A percentile compares a stretch with the other conserved stretches of the same genome.
Conservation (phyloP, 768 basidiomycete genomes). For the Gloeopeniophorella convolvens region DNA sequence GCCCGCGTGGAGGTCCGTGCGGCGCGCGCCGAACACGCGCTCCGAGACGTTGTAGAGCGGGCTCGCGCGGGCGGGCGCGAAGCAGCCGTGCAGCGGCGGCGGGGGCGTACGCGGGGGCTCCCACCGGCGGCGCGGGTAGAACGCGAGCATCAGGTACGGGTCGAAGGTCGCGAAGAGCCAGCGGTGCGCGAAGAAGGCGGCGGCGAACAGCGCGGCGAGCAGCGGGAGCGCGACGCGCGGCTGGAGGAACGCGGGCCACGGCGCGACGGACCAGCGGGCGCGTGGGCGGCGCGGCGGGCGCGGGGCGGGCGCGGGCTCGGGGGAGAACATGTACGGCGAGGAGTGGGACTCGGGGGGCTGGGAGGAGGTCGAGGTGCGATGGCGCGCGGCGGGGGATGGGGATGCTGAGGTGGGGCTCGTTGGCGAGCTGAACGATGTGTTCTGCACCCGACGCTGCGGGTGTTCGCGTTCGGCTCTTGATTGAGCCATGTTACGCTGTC, state of each 20-base stretch:
- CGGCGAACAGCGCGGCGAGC: no score
- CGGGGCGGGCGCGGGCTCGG: no score
- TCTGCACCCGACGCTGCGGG: background rate
- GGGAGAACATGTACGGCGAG: no score
- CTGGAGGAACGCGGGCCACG: no score
- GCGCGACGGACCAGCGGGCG: no score
- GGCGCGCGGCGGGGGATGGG: background rate
- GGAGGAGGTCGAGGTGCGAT: background rate
- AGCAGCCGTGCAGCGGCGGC: conserved; percentile 66
- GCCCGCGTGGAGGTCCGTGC: conserved; percentile 73
- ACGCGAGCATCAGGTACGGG: conserved; percentile 76
- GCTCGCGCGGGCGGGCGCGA: conserved; percentile 52
- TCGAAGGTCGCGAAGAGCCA: conserved; percentile 37
- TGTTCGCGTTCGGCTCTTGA: background rate
- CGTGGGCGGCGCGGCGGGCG: no score
- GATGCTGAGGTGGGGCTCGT: background rate
- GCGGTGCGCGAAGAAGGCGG: no score
- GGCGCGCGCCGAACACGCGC: conserved; percentile 53
- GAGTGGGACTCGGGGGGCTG: background rate
- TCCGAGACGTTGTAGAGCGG: conserved; percentile 61
- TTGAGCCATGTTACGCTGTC: background rate
- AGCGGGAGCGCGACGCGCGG: no score
- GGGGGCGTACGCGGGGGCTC: conserved; percentile 55
- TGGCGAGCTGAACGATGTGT: background rate
- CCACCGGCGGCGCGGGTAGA: conserved; percentile 75